phyloP scores from a whole-genome alignment of 345 rosid genomes.

The Theobroma cacao region DNA sequence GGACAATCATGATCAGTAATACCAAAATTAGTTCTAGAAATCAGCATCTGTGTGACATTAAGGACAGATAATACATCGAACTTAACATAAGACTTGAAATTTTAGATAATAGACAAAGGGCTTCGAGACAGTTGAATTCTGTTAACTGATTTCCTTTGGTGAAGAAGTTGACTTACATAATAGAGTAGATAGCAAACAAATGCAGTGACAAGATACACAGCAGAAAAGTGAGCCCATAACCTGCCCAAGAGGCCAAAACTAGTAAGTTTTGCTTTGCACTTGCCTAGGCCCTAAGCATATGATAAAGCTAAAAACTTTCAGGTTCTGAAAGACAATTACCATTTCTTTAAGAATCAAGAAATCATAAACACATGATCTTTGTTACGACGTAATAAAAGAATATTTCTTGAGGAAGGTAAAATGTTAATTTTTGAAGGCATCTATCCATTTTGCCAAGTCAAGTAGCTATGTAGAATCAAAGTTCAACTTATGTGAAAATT shows the following conservation, averaged over 20 bases:
- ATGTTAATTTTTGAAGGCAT: not conserved
- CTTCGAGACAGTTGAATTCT: not conserved
- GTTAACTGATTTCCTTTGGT: not conserved
- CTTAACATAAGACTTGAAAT: not conserved
- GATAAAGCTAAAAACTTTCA: conserved; percentile 1
- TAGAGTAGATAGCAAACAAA: conserved; percentile 78
- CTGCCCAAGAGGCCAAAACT: conserved; percentile 43
- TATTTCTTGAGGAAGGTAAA: not conserved
- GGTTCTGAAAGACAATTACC: not conserved
- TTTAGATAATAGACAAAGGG: conserved; percentile 7
- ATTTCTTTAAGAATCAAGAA: not conserved
- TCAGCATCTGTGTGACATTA: not conserved
- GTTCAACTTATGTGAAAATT: not conserved
- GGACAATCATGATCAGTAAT: not conserved
- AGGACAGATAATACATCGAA: not conserved
- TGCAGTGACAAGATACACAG: conserved; percentile 69
- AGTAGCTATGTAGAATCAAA: not conserved
- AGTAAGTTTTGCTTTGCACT: conserved; percentile 11
- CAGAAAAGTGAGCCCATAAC: conserved; percentile 91
- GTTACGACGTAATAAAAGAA: not conserved
- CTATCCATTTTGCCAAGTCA: not conserved
- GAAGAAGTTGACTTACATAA: conserved; percentile 48
- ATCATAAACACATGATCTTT: not conserved
- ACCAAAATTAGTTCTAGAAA: not conserved
- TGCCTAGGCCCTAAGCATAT: not conserved